Percentiles rank a stretch among this genome's conserved stretches.
Evolutionary conservation across 176 grass and related monocot species (phyloP).

Genomic region (Aegilops longissima): DNA sequence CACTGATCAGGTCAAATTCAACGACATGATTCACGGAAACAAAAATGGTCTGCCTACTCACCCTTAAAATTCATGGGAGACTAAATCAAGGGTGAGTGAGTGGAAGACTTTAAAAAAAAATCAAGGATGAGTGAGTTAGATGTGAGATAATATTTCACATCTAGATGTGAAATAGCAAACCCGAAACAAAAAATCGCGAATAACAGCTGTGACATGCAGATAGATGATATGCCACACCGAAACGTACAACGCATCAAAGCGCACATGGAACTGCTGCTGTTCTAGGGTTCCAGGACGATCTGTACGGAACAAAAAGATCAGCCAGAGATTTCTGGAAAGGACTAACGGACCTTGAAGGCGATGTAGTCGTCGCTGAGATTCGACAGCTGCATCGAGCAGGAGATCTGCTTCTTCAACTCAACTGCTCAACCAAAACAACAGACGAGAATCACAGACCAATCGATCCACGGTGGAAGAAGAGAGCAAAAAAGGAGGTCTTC

Average conservation of each 20-base stretch:
- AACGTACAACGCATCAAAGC: neutral
- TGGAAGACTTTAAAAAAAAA: too few species aligned
- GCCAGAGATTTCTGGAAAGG: neutral
- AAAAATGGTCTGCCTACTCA: neutral
- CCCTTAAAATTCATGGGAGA: too few species aligned
- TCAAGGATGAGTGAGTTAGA: too few species aligned
- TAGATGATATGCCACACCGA: neutral
- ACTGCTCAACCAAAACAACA: conserved; percentile 48
- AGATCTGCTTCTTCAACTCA: conserved; percentile 84
- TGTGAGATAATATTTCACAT: too few species aligned
- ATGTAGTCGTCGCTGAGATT: conserved; percentile 65
- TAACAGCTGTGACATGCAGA: neutral
- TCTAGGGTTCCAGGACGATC: conserved; percentile 28
- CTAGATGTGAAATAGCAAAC: too few species aligned
- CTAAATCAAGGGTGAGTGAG: too few species aligned
- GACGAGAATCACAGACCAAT: conserved; percentile 21
- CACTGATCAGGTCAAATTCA: conserved; percentile 5
- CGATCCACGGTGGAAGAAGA: conserved; percentile 11
- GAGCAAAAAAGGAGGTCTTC: neutral
- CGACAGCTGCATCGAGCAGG: conserved; percentile 75
- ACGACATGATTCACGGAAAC: neutral
- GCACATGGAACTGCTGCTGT: neutral
- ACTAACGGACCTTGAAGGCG: conserved; percentile 67
- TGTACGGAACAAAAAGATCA: neutral
- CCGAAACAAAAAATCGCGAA: neutral